A percentile compares a stretch with the other conserved stretches of the same genome.
Conservation (phyloP, 495 filamentous ascomycete species). For the Daldinia loculata region DNA sequence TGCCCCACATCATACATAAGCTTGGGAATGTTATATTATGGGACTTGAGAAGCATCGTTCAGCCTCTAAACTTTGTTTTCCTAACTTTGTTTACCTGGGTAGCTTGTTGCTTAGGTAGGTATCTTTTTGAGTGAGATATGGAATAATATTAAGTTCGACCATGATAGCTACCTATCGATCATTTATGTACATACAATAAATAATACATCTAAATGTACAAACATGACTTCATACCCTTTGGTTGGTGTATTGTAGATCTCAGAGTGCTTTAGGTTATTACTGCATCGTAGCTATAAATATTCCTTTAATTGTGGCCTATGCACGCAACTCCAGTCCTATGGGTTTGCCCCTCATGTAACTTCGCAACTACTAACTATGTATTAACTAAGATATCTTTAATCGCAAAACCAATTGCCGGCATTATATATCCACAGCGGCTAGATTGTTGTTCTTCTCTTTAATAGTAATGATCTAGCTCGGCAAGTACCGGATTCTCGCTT, state of each 20-base stretch:
- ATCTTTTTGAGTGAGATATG: too few relatives aligned
- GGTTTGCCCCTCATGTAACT: not conserved
- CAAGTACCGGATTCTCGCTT: not conserved
- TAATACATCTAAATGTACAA: too few relatives aligned
- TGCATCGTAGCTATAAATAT: not conserved
- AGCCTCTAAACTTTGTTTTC: too few relatives aligned
- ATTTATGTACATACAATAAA: too few relatives aligned
- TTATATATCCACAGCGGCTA: not conserved
- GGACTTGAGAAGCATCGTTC: not conserved
- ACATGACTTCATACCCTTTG: too few relatives aligned
- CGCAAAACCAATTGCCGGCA: not conserved
- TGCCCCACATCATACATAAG: too few relatives aligned
- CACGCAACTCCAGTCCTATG: not conserved
- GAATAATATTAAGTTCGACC: not conserved
- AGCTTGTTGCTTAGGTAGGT: too few relatives aligned
- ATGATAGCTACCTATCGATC: too few relatives aligned
- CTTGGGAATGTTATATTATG: too few relatives aligned
- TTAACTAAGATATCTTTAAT: not conserved
- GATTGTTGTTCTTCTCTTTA: not conserved
- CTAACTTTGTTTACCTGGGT: too few relatives aligned
- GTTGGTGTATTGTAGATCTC: constrained; percentile 2
- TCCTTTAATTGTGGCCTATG: constrained; percentile 3
- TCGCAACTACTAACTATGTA: not conserved
- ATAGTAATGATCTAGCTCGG: too few relatives aligned
- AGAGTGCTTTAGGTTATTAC: not conserved